Evolutionary conservation across 2,329 filamentous ascomycete species (phyloP).

Genomic region (Neurospora sp.): DNA sequence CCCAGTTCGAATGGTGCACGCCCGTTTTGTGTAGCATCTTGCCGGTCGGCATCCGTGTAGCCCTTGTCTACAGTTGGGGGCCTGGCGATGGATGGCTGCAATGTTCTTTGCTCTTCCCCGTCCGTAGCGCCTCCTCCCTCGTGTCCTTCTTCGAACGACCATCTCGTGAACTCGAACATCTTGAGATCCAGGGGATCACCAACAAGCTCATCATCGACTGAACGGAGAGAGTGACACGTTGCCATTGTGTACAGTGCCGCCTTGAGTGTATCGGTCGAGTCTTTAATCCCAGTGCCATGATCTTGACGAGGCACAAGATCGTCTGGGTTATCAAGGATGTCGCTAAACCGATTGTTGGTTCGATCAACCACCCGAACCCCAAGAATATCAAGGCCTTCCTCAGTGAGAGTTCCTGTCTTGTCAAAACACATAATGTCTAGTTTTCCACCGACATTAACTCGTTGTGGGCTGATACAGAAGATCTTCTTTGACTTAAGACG

Average conservation of each 20-base stretch:
- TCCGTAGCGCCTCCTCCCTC: slow-evolving; percentile 54
- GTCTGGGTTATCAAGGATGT: slow-evolving; percentile 59
- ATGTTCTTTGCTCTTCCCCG: slow-evolving; percentile 63
- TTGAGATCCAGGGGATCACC: slow-evolving; percentile 93
- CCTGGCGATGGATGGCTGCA: slow-evolving; percentile 81
- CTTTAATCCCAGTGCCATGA: slow-evolving; percentile 17
- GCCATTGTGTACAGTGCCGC: slow-evolving; percentile 90
- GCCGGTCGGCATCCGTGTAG: slow-evolving; percentile 37
- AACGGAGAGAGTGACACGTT: slow-evolving; percentile 85
- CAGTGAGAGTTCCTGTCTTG: slow-evolving; percentile 96
- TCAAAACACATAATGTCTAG: slow-evolving; percentile 96
- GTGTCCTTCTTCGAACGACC: slow-evolving; percentile 84
- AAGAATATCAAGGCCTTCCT: slow-evolving; percentile 89
- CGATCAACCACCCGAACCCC: slow-evolving; percentile 71
- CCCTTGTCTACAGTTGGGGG: slow-evolving; percentile 52
- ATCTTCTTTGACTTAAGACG: slow-evolving; percentile 83
- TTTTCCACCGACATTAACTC: slow-evolving; percentile 94
- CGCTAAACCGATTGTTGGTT: slow-evolving; percentile 56
- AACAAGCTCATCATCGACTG: slow-evolving; percentile 79
- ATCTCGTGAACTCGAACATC: slow-evolving; percentile 96
- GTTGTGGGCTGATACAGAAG: slow-evolving; percentile 94
- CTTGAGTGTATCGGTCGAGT: slow-evolving; percentile 27
- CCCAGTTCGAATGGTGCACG: slow-evolving; percentile 68
- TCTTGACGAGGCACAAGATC: slow-evolving; percentile 38
- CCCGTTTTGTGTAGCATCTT: slow-evolving; percentile 26